Conservation (phyloP, 2,329 filamentous ascomycete species). For the Colletotrichum tanaceti region DNA sequence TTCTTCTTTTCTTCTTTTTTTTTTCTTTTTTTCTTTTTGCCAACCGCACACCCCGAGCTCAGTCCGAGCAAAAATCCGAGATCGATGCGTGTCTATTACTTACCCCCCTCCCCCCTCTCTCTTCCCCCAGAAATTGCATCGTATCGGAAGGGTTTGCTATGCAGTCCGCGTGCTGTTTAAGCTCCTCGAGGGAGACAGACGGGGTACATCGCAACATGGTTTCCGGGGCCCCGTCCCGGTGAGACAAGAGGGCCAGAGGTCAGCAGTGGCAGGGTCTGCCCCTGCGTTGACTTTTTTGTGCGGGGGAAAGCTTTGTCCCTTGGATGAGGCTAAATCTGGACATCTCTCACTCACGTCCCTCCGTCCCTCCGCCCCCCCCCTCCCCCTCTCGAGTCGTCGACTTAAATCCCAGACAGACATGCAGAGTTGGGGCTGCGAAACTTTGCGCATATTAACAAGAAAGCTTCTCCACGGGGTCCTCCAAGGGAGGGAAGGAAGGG, state of each 20-base stretch:
- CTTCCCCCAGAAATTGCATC: constrained; percentile 20
- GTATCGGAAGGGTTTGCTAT: no score
- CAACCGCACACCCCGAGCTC: constrained; percentile 23
- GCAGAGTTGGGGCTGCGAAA: constrained; percentile 13
- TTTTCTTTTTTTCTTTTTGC: background rate
- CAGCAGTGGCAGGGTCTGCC: constrained; percentile 18
- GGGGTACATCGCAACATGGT: no score
- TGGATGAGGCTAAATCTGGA: constrained; percentile 16
- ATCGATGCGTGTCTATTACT: constrained; percentile 14
- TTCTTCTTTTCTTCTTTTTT: no score
- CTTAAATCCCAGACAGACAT: background rate
- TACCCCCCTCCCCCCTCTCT: no score
- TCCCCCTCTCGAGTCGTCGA: background rate
- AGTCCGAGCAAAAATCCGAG: constrained; percentile 18
- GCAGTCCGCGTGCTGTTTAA: constrained; percentile 17
- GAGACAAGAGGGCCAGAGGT: background rate
- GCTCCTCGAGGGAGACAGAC: constrained; percentile 3
- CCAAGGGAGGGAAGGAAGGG: no score
- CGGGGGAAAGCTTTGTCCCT: constrained; percentile 12
- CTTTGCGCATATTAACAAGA: constrained; percentile 11
- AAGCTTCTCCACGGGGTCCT: no score
- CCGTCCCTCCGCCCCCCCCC: background rate
- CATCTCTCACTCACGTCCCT: background rate
- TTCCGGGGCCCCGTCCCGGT: constrained; percentile 13
- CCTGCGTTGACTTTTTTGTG: constrained; percentile 13